Evolutionary conservation across 2,329 filamentous ascomycete species (phyloP), one percentile per base, ranked within the genome.

Genomic region (Cyphellophora europaea): DNA sequence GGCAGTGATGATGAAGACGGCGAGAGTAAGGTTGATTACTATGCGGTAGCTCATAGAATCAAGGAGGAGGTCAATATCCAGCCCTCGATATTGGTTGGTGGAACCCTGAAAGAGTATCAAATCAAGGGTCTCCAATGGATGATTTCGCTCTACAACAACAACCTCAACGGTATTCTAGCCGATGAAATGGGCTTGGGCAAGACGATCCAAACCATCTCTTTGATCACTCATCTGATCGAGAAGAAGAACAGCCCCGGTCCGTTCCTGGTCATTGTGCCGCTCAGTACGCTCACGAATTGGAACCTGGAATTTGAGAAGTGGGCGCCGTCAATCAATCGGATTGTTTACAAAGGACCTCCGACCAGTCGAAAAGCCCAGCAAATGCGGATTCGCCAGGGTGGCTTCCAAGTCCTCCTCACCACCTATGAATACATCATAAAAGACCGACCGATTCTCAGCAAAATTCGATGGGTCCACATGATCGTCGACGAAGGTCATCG

Each of bases 351-450:
- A 65, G 91, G 91, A 13, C 87, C 91, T 2, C 91, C 91, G 1
- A 82, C 80, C 42, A 71, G 79, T 33, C 80, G 91, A 53, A 96
- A 95, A 59, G 74, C 81, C 50, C 87, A 93, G 38, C 88, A 95
- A 56, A 82, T 94, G 47, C 85, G 87, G 59, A 93, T 98, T 49
- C 86, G 91, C 33, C 89, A 86, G 61, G 88, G 89, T 31, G 78
- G 84, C 37, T 98, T 98, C 72, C 91, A 98, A 59, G 91, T 98
- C 32, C 67, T 98, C 8, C 72, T 98, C 39, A 98, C 91, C 2
- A 98, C 91, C 0, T 98, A 98, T 64, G 91, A 98, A 59, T 98
- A 96, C 65, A 93, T 98, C 63, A 98, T 98, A 74, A 98, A 96
- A 66, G 91, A 98, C 54, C 79, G 91, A 21, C 89, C 89, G 0